These are phyloP conservation scores for Rosa chinensis DNA, from an alignment of 306 rosid genomes.

Conservation along the genomic window DNA sequence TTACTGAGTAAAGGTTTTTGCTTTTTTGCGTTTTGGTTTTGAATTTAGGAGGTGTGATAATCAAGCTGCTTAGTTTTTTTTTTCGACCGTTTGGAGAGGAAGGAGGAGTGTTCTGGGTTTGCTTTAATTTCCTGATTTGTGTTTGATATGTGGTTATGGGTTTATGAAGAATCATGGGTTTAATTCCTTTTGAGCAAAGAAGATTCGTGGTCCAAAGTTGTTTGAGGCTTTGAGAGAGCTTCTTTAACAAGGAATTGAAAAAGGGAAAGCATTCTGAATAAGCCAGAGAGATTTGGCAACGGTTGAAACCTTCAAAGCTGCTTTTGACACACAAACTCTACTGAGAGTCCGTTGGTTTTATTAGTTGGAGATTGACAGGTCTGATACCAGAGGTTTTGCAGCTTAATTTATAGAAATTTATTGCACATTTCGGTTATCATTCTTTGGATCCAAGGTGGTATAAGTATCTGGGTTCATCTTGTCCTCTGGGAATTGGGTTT, in stretches of 20 bases:
- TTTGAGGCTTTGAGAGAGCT: constrained; percentile 32
- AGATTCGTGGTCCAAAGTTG: constrained; percentile 32
- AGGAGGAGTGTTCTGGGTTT: constrained; percentile 11
- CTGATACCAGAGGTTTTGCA: constrained; percentile 16
- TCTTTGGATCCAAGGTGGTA: constrained; percentile 21
- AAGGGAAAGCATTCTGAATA: constrained; percentile 32
- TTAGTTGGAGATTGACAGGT: constrained; percentile 33
- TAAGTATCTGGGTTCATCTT: constrained; percentile 18
- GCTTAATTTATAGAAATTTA: constrained; percentile 24
- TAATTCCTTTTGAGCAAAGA: constrained; percentile 41
- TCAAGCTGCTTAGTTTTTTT: background rate
- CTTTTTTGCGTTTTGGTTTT: background rate
- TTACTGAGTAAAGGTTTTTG: constrained; percentile 25
- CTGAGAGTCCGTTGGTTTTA: constrained; percentile 32
- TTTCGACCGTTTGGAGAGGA: constrained; percentile 36
- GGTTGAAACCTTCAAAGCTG: constrained; percentile 70
- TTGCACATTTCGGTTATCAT: constrained; percentile 37
- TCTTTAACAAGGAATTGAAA: constrained; percentile 49
- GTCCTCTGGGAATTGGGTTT: constrained; percentile 16
- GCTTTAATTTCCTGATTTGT: constrained; percentile 20
- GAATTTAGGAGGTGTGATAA: background rate
- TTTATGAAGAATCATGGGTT: constrained; percentile 25
- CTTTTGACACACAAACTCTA: constrained; percentile 29
- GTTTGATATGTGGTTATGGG: constrained; percentile 7
- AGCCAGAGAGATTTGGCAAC: constrained; percentile 37